These are phyloP conservation scores for Zasmidium angulare DNA, from an alignment of 2,329 filamentous ascomycete genomes.

Conservation along the genomic window DNA sequence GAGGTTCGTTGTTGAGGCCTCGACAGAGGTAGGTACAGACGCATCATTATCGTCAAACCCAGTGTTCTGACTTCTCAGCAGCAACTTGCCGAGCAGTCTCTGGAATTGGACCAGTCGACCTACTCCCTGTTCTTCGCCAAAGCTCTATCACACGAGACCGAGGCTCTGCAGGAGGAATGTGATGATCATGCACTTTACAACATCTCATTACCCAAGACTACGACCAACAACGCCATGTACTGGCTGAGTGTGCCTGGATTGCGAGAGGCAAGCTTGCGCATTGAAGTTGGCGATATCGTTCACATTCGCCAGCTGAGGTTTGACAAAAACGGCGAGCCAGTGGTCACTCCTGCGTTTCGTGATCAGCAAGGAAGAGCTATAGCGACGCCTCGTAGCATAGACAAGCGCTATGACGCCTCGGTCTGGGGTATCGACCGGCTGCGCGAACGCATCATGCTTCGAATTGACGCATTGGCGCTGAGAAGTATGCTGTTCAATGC, in stretches of 20 bases:
- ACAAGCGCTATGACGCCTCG: conserved; percentile 16
- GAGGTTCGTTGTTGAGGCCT: background rate
- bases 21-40: background rate
- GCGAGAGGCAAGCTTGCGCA: conserved; percentile 20
- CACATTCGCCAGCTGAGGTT: conserved; percentile 24
- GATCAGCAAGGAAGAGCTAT: background rate
- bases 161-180: conserved; percentile 19
- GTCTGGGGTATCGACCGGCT: conserved; percentile 27
- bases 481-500: conserved; percentile 23
- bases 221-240: conserved; percentile 10
- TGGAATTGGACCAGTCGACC: background rate
- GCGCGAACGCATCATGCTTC: conserved; percentile 20
- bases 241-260: conserved; percentile 25
- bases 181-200: conserved; percentile 25
- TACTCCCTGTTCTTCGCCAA: conserved; percentile 14
- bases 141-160: conserved; percentile 17
- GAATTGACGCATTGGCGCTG: conserved; percentile 17
- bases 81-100: background rate
- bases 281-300: conserved; percentile 27
- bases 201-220: conserved; percentile 4
- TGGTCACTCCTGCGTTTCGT: background rate
- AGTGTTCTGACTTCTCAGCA: background rate
- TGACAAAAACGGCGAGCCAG: conserved; percentile 10
- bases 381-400: background rate
- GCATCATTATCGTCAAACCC: background rate